Conservation (phyloP, 306 rosid species). For the Rosa rugosa region DNA sequence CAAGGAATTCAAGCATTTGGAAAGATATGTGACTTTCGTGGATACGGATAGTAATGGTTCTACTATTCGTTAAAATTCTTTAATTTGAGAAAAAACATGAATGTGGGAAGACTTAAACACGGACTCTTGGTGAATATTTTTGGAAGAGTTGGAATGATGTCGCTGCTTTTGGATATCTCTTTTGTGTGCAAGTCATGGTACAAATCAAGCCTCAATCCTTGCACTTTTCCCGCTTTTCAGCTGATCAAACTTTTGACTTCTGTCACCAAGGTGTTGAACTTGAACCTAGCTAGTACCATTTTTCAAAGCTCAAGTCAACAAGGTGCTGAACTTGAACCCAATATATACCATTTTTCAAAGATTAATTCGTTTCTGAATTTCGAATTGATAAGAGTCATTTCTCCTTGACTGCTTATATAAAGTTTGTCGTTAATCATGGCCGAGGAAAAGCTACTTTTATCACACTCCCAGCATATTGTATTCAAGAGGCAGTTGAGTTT, state of each 20-base stretch:
- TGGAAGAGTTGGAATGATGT: not conserved
- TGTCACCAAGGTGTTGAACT: not conserved
- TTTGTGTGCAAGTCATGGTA: slow-evolving; percentile 5
- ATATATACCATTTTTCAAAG: not conserved
- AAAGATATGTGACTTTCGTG: not conserved
- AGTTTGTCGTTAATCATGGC: not conserved
- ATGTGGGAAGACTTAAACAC: not conserved
- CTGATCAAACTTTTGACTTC: not conserved
- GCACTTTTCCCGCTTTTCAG: not conserved
- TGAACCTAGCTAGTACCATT: no score
- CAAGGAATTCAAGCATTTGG: not conserved
- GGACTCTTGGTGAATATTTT: not conserved
- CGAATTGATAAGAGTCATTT: not conserved
- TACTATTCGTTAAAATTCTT: not conserved
- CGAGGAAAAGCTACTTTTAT: not conserved
- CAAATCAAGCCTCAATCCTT: not conserved
- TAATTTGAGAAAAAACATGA: not conserved
- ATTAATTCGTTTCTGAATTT: not conserved
- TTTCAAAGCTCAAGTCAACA: no score
- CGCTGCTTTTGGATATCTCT: not conserved
- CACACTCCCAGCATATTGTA: not conserved
- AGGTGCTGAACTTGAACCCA: not conserved
- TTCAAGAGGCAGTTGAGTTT: not conserved
- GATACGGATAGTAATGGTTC: not conserved
- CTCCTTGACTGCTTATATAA: not conserved